Evolutionary conservation across 176 grass and related monocot genomes (phyloP), one percentile per base, ranked within the genome.

Genomic region (Cenchrus americanus): DNA sequence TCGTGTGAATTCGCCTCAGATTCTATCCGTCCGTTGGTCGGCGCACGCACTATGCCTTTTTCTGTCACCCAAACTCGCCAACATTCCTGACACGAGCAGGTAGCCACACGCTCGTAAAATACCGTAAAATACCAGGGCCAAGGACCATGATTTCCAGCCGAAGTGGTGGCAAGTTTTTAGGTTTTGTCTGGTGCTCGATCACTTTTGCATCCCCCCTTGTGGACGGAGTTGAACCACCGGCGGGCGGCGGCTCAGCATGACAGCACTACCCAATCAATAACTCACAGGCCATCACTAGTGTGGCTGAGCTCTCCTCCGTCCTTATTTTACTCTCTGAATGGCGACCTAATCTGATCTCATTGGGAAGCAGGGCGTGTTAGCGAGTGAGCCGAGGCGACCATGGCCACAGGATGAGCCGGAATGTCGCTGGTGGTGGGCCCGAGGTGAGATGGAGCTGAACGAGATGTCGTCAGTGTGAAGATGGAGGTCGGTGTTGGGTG

Each of bases 211-310:
- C 42, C 46, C 46, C 52, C 46, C 61, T 54, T 49, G 87, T 89
- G 87, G 87, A 53, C 66, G 65, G 37, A 19, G 51, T 82, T 82
- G 65, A 81, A 82, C 73, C 71, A 66, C 64, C 83, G 71, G n/a
- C n/a, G n/a, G n/a, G n/a, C n/a, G n/a, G n/a, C n/a, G n/a, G 83
- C 47, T 57, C 77, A 51, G 1, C 57, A 53, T 55, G 67, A 80
- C 75, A 10, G 65, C 80, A 27, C 69, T 32, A 27, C 22, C 57
- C 66, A 7, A 6, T 44, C 43, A 5, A 37, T 37, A 53, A 14
- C 54, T 61, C 58, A 24, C 1, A 61, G 9, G n/a, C 21, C 66
- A 46, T 13, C 1, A 8, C 19, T 48, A 49, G 78, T 41, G 74
- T 62, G 66, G 54, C 32, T 62, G 64, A 54, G 76, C 75, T 42